Evolutionary conservation across 164 flowering plant genomes (phyloP), one percentile per base, ranked within the genome.

Genomic region (Vitis riparia): DNA sequence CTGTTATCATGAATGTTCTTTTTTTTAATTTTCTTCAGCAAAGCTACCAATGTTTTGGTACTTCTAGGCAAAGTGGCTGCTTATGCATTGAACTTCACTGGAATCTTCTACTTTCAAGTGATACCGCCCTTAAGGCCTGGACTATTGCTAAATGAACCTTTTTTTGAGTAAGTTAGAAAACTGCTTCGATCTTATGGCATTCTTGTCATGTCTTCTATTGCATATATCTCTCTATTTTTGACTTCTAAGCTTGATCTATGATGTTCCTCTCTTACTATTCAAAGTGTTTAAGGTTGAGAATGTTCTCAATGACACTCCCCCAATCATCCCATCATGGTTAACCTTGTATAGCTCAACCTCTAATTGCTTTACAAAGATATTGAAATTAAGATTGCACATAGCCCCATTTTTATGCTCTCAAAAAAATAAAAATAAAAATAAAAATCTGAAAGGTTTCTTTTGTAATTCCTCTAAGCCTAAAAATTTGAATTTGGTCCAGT

Each of bases 31-130:
- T 67, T 73, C 72, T 79, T 44, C 91, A 91, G 93, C 80, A 92
- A 85, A 79, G 86, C 87, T 62, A 74, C 81, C 62, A 83, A 85
- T 73, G 98, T 86, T 32, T 84, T 93, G 82, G 70, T 69, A 55
- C 85, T 84, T 65, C 75, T 96, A 8, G 82, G 84, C 59, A 88
- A 76, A 78, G 88, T 91, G 58, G 97, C 97, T 47, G 76, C 79
- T 27, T 76, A 85, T 73, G 91, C 95, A 12, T 62, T 93, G 81
- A 80, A 80, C 57, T 77, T 87, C 57, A 96, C 97, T 13, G 94
- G 94, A 30, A 82, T 92, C 71, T 92, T 96, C 66, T 78, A 83
- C 56, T 87, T 90, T 76, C 89, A 84, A 83, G 74, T 86, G 9
- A 63, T 77, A 1, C 83, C 91, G 23, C 67, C 76, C 65, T 65